phyloP scores from a whole-genome alignment of 306 rosid genomes.

The Inga leiocalycina region DNA sequence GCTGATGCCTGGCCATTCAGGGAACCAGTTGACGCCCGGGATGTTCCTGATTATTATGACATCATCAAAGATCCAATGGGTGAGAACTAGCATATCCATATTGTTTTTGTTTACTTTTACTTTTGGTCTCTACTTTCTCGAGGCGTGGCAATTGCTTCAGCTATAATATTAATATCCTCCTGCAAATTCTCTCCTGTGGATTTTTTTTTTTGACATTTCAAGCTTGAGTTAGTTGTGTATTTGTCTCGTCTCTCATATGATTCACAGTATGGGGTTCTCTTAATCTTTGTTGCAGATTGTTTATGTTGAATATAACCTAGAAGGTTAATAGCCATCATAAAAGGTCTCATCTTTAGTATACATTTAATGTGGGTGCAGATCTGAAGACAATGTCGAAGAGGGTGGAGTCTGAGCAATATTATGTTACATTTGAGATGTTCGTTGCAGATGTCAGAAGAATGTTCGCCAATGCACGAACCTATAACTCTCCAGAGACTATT shows the following conservation, averaged over 20 bases:
- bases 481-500: conserved; percentile 92
- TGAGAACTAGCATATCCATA: conserved; percentile 37
- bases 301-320: not conserved
- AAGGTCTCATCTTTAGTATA: conserved; percentile 8
- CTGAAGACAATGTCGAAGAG: conserved; percentile 89
- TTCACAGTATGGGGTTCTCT: not conserved
- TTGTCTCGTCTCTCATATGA: not conserved
- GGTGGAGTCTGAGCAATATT: conserved; percentile 96
- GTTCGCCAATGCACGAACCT: conserved; percentile 88
- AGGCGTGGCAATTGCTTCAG: conserved; percentile 14
- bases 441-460: conserved; percentile 89
- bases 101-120: not conserved
- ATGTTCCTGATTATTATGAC: conserved; percentile 95
- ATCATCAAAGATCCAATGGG: conserved; percentile 97
- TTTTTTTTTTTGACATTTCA: not conserved
- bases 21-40: conserved; percentile 93
- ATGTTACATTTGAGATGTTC: conserved; percentile 94
- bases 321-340: not conserved
- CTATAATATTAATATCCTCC: not conserved
- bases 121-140: conserved; percentile 2
- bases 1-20: conserved; percentile 97
- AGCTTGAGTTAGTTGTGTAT: not conserved
- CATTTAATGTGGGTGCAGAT: conserved; percentile 52
- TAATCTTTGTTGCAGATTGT: not conserved
- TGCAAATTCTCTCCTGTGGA: not conserved